Evolutionary conservation across 768 basidiomycete species (phyloP).

Genomic region (Calvatia gigantea): DNA sequence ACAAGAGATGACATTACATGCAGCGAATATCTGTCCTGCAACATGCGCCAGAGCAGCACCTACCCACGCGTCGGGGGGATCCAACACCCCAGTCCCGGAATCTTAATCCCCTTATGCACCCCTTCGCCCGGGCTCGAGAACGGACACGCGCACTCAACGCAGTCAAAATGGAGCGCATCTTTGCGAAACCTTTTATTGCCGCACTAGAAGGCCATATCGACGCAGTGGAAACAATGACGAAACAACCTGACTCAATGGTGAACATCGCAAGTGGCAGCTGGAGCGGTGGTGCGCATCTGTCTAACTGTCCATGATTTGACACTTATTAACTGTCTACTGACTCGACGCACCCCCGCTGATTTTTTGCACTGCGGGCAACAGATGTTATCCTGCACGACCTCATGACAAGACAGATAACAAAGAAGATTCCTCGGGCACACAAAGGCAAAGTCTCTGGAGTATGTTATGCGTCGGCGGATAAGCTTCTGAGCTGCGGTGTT

Average conservation of each 20-base stretch:
- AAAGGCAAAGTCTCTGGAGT: constrained; percentile 84
- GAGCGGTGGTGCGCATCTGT: constrained; percentile 76
- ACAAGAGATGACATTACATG: neutral
- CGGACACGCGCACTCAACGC: constrained; percentile 93
- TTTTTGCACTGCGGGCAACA: constrained; percentile 23
- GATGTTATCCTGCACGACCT: constrained; percentile 87
- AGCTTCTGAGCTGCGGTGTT: constrained; percentile 75
- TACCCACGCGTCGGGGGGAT: constrained; percentile 75
- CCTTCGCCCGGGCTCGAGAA: constrained; percentile 90
- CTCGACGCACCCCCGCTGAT: neutral
- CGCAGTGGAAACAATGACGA: constrained; percentile 83
- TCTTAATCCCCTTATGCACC: constrained; percentile 92
- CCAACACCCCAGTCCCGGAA: constrained; percentile 89
- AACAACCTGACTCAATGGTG: constrained; percentile 68
- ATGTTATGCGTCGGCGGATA: constrained; percentile 55
- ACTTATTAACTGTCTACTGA: too few relatives aligned
- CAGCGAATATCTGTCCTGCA: constrained; percentile 88
- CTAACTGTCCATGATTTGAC: neutral
- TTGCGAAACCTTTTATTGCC: constrained; percentile 95
- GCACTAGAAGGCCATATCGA: constrained; percentile 91
- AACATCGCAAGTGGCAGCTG: constrained; percentile 90
- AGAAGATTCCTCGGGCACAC: constrained; percentile 68
- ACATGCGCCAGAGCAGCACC: constrained; percentile 72
- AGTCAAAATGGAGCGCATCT: constrained; percentile 95
- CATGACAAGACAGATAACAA: constrained; percentile 47